Percentiles rank a stretch among this genome's conserved stretches.
Evolutionary conservation across 306 rosid species (phyloP).

Genomic region (Biancaea sappan): DNA sequence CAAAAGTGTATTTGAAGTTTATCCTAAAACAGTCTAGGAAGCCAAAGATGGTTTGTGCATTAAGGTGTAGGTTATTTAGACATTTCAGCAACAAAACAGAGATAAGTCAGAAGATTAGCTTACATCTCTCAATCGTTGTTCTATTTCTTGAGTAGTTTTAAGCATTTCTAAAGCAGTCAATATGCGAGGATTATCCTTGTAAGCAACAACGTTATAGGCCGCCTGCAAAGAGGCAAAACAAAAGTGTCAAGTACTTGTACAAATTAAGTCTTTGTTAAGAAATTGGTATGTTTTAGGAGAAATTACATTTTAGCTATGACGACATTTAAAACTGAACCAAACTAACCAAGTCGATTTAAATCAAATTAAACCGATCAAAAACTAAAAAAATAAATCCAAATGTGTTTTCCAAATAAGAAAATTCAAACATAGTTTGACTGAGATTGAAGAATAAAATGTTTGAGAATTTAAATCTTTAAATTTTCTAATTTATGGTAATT

Average conservation of each 20-base stretch:
- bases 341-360: too few relatives aligned
- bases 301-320: too few relatives aligned
- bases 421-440: too few relatives aligned
- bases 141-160: slow-evolving; percentile 81
- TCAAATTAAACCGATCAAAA: too few relatives aligned
- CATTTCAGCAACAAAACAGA: neutral
- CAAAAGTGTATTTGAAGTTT: neutral
- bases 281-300: too few relatives aligned
- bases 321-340: too few relatives aligned
- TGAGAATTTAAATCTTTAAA: too few relatives aligned
- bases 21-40: neutral
- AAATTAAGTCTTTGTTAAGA: too few relatives aligned
- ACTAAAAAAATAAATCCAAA: too few relatives aligned
- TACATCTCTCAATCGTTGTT: slow-evolving; percentile 63
- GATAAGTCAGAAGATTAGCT: slow-evolving; percentile 29
- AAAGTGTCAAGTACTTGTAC: slow-evolving; percentile 28
- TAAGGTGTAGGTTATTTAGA: slow-evolving; percentile 11
- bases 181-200: slow-evolving; percentile 89
- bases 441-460: too few relatives aligned
- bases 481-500: too few relatives aligned
- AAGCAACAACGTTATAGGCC: slow-evolving; percentile 72
- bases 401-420: too few relatives aligned
- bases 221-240: slow-evolving; percentile 55
- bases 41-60: neutral
- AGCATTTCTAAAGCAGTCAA: slow-evolving; percentile 80